Conservation (phyloP, 106 monocot species). For the Amphibolis antarctica region DNA sequence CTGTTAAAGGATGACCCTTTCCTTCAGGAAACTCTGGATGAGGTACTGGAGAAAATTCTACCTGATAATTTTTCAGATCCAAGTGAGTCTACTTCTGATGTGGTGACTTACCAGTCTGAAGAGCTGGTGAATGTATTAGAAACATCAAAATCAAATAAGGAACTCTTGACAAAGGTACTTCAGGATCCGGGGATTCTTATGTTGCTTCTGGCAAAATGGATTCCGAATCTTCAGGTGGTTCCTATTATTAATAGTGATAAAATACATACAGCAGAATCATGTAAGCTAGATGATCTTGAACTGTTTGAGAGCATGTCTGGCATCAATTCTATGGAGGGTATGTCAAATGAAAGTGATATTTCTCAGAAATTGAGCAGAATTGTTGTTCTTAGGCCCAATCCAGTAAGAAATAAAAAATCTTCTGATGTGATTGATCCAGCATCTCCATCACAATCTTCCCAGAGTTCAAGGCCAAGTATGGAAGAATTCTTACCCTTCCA, state of each 20-base stretch:
- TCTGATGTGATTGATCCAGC: neutral
- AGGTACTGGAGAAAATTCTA: slow-evolving; percentile 10
- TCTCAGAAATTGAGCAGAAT: slow-evolving; percentile 34
- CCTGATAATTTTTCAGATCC: no score
- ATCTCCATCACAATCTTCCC: neutral
- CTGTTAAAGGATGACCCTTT: slow-evolving; percentile 12
- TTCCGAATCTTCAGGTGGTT: neutral
- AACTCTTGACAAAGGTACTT: slow-evolving; percentile 14
- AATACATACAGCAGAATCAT: neutral
- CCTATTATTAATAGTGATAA: neutral
- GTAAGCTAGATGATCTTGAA: neutral
- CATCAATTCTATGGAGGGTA: no score
- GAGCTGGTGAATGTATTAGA: slow-evolving; percentile 1
- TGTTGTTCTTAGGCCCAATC: slow-evolving; percentile 48
- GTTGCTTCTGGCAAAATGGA: neutral
- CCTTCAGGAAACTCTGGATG: slow-evolving; percentile 28
- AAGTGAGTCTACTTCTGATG: neutral
- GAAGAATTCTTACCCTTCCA: slow-evolving; percentile 22
- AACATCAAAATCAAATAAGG: slow-evolving; percentile 5
- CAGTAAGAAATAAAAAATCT: slow-evolving; percentile 16
- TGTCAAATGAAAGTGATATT: slow-evolving; percentile 2
- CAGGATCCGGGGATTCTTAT: slow-evolving; percentile 8
- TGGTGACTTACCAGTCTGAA: neutral
- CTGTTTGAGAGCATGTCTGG: no score
- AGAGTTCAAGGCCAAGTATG: slow-evolving; percentile 2